Evolutionary conservation across 1,139 yeast genomes (phyloP).

Genomic region (Sugiyamaella castrensis): DNA sequence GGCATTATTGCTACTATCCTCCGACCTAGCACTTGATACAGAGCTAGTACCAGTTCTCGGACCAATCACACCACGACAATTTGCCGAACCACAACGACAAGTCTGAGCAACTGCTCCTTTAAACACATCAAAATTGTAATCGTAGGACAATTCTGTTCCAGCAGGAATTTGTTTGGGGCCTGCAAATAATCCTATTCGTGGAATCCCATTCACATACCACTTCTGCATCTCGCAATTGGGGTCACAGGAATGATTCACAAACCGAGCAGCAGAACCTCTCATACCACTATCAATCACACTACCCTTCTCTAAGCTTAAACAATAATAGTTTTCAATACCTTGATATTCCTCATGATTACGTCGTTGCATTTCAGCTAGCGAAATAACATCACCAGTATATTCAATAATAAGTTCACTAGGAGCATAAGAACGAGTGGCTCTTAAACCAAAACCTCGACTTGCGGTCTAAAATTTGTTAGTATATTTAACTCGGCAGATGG

Average conservation of each 20-base stretch:
- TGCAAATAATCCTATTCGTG: constrained; percentile 44
- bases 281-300: constrained; percentile 41
- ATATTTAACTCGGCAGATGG: too few relatives aligned
- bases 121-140: constrained; percentile 44
- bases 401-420: constrained; percentile 43
- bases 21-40: constrained; percentile 4
- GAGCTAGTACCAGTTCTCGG: constrained; percentile 2
- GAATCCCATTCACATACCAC: constrained; percentile 42
- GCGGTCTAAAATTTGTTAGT: constrained; percentile 25
- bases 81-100: constrained; percentile 40
- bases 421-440: constrained; percentile 37
- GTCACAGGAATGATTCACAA: constrained; percentile 45
- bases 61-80: constrained; percentile 42
- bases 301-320: constrained; percentile 40
- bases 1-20: constrained; percentile 6
- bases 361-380: constrained; percentile 35
- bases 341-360: constrained; percentile 32
- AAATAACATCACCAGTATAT: constrained; percentile 45
- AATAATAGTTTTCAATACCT: constrained; percentile 34
- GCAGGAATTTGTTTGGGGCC: constrained; percentile 36
- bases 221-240: constrained; percentile 45
- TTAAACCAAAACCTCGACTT: constrained; percentile 40
- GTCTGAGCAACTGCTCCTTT: constrained; percentile 39
- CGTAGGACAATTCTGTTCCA: constrained; percentile 43
- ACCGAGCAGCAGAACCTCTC: constrained; percentile 44